Base-by-base conservation (phyloP, 805 yeast genomes). In the Cyberlindnera subsufficiens region DNA sequence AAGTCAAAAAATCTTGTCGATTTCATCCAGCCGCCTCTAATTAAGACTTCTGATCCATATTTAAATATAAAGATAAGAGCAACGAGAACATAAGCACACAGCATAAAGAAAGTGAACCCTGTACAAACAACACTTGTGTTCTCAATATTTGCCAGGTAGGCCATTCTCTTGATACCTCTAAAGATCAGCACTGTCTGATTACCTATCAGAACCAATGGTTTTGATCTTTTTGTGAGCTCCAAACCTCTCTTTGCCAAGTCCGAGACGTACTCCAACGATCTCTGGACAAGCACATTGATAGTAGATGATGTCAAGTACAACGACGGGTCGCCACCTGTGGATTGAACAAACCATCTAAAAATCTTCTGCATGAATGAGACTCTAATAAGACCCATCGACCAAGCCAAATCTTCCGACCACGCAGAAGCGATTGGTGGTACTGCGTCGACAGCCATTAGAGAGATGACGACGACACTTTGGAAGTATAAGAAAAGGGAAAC, bases 381-480 rank as follows among this genome's bases (percentile, higher is more conserved):
- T 59, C 82, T 71, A 53, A 90, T 86, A 46, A 90, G 71, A 3
- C 97, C 97, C 85, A 90, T 86, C 2, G 96, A 86, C 97, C 97
- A 90, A 25, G 88, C 89, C 56, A 90, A 70, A 58, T 90, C 89
- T 62, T 86, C 95, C 6, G 89, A 71, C 97, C 97, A 90, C 9
- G 96, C 80, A 11, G 85, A 74, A 8, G 96, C 96, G 56, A 90
- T 87, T 15, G 96, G 96, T 8, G 97, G 97, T 5, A 86, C 82
- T 44, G 83, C 71, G 55, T 82, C 87, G 38, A 88, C 96, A 48
- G 84, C 83, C 61, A 82, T 77, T 96, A 90, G 86, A 25, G 83
- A 71, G 35, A 89, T 80, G 40, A 89, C 78, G 30, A 86, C 95
- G 29, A 86, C 89, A 51, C 87, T 75, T 67, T 90, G 97, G 74